Evolutionary conservation across 75 land plant species (phyloP), one percentile per base, ranked within the genome.

Genomic region (Gnetum montanum): DNA sequence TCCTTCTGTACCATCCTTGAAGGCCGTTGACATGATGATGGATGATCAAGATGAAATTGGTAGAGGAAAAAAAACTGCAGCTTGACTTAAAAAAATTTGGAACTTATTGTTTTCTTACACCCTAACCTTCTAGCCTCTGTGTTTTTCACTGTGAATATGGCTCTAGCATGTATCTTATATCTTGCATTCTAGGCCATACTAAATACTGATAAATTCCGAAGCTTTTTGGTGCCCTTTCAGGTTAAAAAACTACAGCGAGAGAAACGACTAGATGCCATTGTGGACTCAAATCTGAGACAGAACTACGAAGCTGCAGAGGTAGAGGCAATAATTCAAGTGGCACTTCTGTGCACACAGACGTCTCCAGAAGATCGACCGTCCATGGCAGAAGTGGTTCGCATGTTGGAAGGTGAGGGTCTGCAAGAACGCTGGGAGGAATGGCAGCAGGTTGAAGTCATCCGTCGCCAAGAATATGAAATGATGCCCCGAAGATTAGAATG

Each of bases 371-470:
- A 59, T 15, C 57, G 70, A 15, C 71, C 75, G 8, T 31, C 20
- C 8, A 58, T 72, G 70, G 46, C 67, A 6, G 78, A 69, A 22
- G 69, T 75, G 0, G 64, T 70, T 3, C 57, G 69, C 19, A 75
- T 75, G 78, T 68, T 75, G 13, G 78, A 75, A 48, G 78, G 78
- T 3, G 73, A 75, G 34, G 73, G 69, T 6, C 29, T 75, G 58
- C 73, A 59, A 25, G 69, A 69, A 59, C 31, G 78, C 33, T 75
- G 78, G 78, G 73, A 75, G 49, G 74, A 75, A 40, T 64, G 68
- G 78, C 73, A 70, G 48, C 49, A 69, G 44, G 64, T 70, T 15
- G 73, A 75, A 27, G 70, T 62, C 43, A 60, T 43, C 23, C 35
- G 69, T 31, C 65, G 54, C 35, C 54, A 46, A n/a, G 74, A 70